Evolutionary conservation across 2,329 filamentous ascomycete species (phyloP), one percentile per base, ranked within the genome.

Genomic region (Calonectria multiphialidica): DNA sequence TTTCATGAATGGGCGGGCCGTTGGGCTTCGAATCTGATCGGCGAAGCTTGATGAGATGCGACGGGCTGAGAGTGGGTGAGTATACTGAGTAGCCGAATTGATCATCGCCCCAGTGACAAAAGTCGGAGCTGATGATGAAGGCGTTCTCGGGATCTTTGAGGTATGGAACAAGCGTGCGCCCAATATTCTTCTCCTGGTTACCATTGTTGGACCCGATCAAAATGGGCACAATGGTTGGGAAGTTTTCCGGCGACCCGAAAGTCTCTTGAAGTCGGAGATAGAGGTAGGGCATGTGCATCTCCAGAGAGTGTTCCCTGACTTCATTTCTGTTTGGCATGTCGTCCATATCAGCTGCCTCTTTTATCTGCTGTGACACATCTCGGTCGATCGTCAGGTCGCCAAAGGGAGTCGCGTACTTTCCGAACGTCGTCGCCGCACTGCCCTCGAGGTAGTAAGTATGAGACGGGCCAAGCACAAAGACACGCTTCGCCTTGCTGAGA

Each of bases 241-340:
- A 94, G 5, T 88, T 80, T 1, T 89, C 84, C 0, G 84, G 80
- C 0, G 87, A 84, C 0, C 83, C 84, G 73, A 90, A 89, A 0
- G 87, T 87, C 70, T 87, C 85, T 63, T 88, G 80, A 2, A 92
- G 88, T 66, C 94, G 91, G 81, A 96, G 95, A 87, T 95, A 96
- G 74, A 98, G 93, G 80, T 97, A 98, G 0, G 97, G 96, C 10
- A 98, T 88, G 78, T 99, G 97, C 93, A 99, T 98, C 86, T 99
- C 97, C 2, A 98, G 89, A 64, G 95, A 98, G 84, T 99, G 97
- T 84, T 99, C 97, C 6, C 90, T 89, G 73, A 95, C 90, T 80
- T 99, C 97, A 7, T 91, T 87, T 5, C 86, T 79, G 21, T 83
- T 84, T 2, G 89, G 90, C 87, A 98, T 97, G 65, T 88, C 86